These are phyloP conservation scores for Colletotrichum limetticola DNA, from an alignment of 2,329 filamentous ascomycete species.

Conservation along the genomic window DNA sequence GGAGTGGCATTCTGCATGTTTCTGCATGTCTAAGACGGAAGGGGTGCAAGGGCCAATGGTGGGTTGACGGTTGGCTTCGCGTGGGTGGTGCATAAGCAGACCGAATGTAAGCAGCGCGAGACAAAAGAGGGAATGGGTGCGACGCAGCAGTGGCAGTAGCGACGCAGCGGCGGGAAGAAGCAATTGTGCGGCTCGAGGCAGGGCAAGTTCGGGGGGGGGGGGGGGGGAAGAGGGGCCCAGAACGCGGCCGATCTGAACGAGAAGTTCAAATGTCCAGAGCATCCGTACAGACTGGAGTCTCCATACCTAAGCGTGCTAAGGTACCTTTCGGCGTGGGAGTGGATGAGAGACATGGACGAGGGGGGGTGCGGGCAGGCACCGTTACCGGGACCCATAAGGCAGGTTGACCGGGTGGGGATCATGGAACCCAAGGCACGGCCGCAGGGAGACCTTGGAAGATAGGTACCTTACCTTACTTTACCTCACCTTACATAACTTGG, in stretches of 20 bases:
- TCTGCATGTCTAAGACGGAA: conserved; percentile 19
- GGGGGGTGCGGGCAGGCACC: background rate
- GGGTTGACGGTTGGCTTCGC: background rate
- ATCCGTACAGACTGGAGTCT: background rate
- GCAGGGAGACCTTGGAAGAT: background rate
- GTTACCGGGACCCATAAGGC: conserved; percentile 9
- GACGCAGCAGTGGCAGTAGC: background rate
- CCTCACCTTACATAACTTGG: background rate
- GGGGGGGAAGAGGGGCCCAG: background rate
- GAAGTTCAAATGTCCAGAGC: background rate
- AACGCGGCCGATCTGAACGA: conserved; percentile 19
- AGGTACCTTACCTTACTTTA: background rate
- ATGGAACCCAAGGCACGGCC: background rate
- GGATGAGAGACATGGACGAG: background rate
- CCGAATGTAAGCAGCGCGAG: conserved; percentile 17
- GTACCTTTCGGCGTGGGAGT: background rate
- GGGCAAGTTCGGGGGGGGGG: background rate
- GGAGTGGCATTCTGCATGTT: conserved; percentile 25
- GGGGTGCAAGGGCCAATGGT: conserved; percentile 8
- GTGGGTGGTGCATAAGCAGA: background rate
- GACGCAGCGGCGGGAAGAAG: conserved; percentile 15
- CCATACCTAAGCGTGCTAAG: background rate
- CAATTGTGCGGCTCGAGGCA: conserved; percentile 29
- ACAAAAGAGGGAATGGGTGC: conserved; percentile 30
- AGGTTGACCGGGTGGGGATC: background rate